phyloP scores from a whole-genome alignment of 345 rosid genomes.

The Eutrema yunnanense region DNA sequence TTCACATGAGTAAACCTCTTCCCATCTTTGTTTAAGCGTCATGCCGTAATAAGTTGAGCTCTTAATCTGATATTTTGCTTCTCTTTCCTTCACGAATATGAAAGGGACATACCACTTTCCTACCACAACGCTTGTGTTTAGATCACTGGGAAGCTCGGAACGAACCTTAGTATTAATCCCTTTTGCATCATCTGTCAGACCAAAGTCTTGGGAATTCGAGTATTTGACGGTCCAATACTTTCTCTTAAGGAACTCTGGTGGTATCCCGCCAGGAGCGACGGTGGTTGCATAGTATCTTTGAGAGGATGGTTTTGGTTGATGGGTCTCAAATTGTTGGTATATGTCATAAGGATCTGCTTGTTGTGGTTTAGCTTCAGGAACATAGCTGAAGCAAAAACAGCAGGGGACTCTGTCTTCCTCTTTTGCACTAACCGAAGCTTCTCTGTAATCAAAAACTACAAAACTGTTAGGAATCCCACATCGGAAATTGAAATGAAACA shows the following conservation, averaged over 20 bases:
- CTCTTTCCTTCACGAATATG: constrained; percentile 45
- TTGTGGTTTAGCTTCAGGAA: constrained; percentile 33
- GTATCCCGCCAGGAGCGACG: constrained; percentile 33
- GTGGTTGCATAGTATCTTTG: constrained; percentile 33
- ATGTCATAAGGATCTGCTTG: constrained; percentile 32
- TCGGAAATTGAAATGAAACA: not conserved
- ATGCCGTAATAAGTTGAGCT: constrained; percentile 42
- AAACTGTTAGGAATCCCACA: not conserved
- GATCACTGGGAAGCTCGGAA: constrained; percentile 32
- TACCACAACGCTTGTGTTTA: constrained; percentile 25
- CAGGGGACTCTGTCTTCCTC: constrained; percentile 34
- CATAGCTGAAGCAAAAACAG: constrained; percentile 30
- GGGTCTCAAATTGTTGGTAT: constrained; percentile 40
- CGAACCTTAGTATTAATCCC: constrained; percentile 42
- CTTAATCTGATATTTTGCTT: constrained; percentile 32
- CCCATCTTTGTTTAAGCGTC: constrained; percentile 57
- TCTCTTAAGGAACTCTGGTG: constrained; percentile 44
- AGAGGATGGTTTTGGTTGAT: not conserved
- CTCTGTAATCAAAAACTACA: constrained; percentile 27
- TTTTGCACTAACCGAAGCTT: constrained; percentile 33
- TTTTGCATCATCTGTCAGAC: constrained; percentile 44
- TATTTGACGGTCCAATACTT: constrained; percentile 41
- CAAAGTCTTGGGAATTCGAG: constrained; percentile 21
- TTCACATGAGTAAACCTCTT: constrained; percentile 36
- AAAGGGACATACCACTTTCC: constrained; percentile 76